Base-by-base conservation (phyloP, 164 flowering plant species). In the Amborella trichopoda region DNA sequence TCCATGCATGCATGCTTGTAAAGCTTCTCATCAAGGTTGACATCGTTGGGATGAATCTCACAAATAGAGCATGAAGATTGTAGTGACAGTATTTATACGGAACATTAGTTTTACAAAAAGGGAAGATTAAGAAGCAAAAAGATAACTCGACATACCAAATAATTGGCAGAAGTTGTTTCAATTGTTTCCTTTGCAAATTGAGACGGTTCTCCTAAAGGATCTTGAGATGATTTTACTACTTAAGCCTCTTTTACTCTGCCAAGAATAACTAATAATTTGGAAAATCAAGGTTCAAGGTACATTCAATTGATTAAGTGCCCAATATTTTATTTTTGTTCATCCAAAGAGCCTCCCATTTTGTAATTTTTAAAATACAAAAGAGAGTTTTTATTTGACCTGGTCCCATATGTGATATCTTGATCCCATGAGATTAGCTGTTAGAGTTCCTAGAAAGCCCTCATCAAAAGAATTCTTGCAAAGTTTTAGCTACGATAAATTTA, bases 351-450 rank as follows among this genome's bases (percentile, higher is more conserved):
- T n/a, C n/a, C n/a, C n/a, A n/a, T n/a, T n/a, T n/a, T n/a, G n/a
- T n/a, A n/a, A n/a, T n/a, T n/a, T n/a, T n/a, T n/a, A n/a, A n/a
- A n/a, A n/a, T n/a, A n/a, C n/a, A n/a, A n/a, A n/a, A n/a, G n/a
- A n/a, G n/a, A n/a, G n/a, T n/a, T n/a, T n/a, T n/a, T n/a, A n/a
- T n/a, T n/a, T 16, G 26, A 85, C 97, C 95, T 90, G 83, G 53
- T 81, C 83, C 89, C 91, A 81, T 23, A 90, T 74, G 28, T 66
- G 65, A 55, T 90, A 86, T 38, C 70, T 83, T 41, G 97, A 83
- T 26, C 97, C 97, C 62, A 86, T 52, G 56, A 90, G 67, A 54
- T 90, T 90, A 20, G 94, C 70, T 12, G 74, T 76, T 34, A 90
- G 61, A 11, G 52, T 62, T 28, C 97, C 95, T 43, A 83, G 48